Evolutionary conservation across 192 early-diverging fungal genomes (phyloP), one percentile per base, ranked within the genome.

Genomic region (Umbelopsis sp.): DNA sequence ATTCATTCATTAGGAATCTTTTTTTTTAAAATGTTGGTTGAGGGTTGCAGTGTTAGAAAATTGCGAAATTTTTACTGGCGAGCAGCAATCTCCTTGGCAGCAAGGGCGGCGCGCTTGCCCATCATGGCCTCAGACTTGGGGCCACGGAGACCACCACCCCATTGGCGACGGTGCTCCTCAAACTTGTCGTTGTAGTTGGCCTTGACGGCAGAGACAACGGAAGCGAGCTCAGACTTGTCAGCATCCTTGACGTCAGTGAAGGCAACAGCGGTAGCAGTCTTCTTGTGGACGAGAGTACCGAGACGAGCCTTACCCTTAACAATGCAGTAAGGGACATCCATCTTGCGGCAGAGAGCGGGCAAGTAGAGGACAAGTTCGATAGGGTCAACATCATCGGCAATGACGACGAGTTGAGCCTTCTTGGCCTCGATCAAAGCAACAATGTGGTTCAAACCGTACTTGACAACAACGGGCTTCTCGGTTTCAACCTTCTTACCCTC

Each of bases 371-470:
- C 97, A 69, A 99, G 81, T 88, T 99, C 98, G 84, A 99, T 97
- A 73, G 98, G 98, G 87, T 99, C 97, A 80, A 99, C 96, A 83
- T 99, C 97, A 80, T 98, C 89, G 78, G 98, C 98, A 87, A 99
- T 99, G 80, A 99, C 90, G 62, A 99, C 98, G 70, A 99, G 89
- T 84, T 93, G 86, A 80, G 98, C 95, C 91, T 97, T 97, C 94
- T 99, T 99, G 85, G 91, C 89, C 90, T 99, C 98, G 69, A 99
- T 84, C 45, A 99, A 88, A 68, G 93, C 94, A 78, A 96, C 96
- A 80, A 99, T 93, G 88, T 99, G 98, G 91, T 99, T 99, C 84
- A 99, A 95, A 87, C 98, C 98, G 87, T 96, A 95, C 94, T 99
- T 98, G 88, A 99, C 92, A 68, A 94, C 83, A 78, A 91, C 82